Evolutionary conservation across 495 filamentous ascomycete species (phyloP).

Genomic region (Venustampulla echinocandica): DNA sequence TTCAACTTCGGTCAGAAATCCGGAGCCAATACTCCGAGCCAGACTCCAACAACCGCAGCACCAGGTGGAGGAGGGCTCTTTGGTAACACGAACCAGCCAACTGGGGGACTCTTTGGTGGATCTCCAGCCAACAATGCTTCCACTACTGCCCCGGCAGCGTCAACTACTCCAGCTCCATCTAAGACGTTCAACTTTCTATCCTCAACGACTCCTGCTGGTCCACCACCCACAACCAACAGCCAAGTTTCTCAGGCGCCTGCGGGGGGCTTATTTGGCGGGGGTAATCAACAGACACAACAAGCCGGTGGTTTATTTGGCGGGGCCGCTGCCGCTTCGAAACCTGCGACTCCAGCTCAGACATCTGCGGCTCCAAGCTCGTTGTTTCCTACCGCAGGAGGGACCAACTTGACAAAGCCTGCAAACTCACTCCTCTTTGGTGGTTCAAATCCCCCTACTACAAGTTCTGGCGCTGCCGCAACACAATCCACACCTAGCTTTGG

Average conservation of each 20-base stretch:
- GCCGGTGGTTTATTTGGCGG: no score
- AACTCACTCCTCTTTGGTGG: neutral
- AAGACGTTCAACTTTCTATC: slow-evolving; percentile 8
- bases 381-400: no score
- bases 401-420: no score
- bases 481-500: slow-evolving; percentile 10
- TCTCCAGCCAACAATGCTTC: slow-evolving; percentile 7
- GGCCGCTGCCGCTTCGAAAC: slow-evolving; percentile 11
- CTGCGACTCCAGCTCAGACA: slow-evolving; percentile 5
- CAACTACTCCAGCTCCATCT: slow-evolving; percentile 19
- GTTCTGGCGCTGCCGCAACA: neutral
- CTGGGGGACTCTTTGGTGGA: slow-evolving; percentile 30
- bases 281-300: neutral
- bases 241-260: slow-evolving; percentile 11
- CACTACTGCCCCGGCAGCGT: slow-evolving; percentile 14
- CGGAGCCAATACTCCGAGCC: slow-evolving; percentile 4
- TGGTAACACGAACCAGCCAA: no score
- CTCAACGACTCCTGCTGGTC: slow-evolving; percentile 34
- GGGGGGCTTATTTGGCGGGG: slow-evolving; percentile 9
- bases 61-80: slow-evolving; percentile 12
- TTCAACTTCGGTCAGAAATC: slow-evolving; percentile 16
- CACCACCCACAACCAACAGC: slow-evolving; percentile 23
- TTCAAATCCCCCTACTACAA: slow-evolving; percentile 1
- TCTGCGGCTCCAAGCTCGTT: no score
- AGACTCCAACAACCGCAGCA: neutral